A percentile compares a stretch with the other conserved stretches of the same genome.
Conservation (phyloP, 2,329 filamentous ascomycete genomes). For the Cadophora malorum region DNA sequence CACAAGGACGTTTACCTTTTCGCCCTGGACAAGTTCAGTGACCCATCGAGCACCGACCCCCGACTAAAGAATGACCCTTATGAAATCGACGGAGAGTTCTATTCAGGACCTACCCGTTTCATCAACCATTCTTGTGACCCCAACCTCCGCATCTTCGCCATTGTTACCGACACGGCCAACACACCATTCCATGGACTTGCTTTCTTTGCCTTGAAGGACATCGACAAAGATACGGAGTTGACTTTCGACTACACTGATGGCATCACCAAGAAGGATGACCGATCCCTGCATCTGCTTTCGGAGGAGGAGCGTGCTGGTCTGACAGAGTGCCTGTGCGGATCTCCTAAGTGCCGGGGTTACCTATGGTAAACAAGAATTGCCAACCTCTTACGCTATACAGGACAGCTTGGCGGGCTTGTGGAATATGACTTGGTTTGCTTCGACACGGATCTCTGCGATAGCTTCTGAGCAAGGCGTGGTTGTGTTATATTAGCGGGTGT, state of each 20-base stretch:
- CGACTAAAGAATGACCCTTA: slow-evolving; percentile 62
- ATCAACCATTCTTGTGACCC: slow-evolving; percentile 85
- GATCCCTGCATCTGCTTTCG: neutral
- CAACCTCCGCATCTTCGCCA: slow-evolving; percentile 79
- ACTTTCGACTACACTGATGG: slow-evolving; percentile 83
- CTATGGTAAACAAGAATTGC: neutral
- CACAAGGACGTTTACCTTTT: slow-evolving; percentile 83
- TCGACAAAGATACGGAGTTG: slow-evolving; percentile 70
- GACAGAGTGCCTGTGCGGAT: slow-evolving; percentile 21
- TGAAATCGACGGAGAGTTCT: slow-evolving; percentile 75
- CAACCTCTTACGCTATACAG: neutral
- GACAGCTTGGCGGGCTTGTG: neutral
- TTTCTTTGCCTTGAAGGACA: slow-evolving; percentile 73
- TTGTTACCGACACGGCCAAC: slow-evolving; percentile 78
- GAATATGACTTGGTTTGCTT: neutral
- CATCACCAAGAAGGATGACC: slow-evolving; percentile 60
- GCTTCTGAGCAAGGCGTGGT: neutral
- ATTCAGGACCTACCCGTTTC: slow-evolving; percentile 79
- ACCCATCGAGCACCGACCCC: slow-evolving; percentile 60
- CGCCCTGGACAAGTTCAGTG: slow-evolving; percentile 79
- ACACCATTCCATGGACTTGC: slow-evolving; percentile 78
- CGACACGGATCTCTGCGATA: neutral
- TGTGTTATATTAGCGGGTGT: neutral
- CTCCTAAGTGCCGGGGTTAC: slow-evolving; percentile 18
- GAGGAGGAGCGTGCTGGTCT: neutral